phyloP scores from a whole-genome alignment of 306 rosid species.

The Mimosa bimucronata region DNA sequence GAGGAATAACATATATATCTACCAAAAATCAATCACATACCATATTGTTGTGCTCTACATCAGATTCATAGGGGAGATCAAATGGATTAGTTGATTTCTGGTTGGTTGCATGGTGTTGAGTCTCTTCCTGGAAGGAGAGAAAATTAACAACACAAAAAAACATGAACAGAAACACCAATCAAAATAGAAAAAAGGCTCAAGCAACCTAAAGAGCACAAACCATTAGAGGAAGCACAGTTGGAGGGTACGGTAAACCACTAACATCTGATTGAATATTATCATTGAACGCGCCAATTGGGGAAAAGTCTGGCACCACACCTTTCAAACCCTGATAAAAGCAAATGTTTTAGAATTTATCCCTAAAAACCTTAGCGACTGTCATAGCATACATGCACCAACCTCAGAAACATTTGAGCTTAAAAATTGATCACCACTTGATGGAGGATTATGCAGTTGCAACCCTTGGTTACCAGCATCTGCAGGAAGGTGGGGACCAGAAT shows the following conservation, averaged over 20 bases:
- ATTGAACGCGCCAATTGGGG: constrained; percentile 35
- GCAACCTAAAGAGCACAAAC: constrained; percentile 46
- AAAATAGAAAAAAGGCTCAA: constrained; percentile 35
- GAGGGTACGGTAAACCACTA: constrained; percentile 39
- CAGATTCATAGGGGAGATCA: constrained; percentile 63
- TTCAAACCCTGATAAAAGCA: constrained; percentile 46
- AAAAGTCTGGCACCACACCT: constrained; percentile 39
- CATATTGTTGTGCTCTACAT: constrained; percentile 56
- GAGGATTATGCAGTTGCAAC: constrained; percentile 40
- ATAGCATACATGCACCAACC: constrained; percentile 50
- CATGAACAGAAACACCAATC: constrained; percentile 7
- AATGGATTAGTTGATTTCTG: constrained; percentile 67
- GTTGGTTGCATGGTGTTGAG: constrained; percentile 38
- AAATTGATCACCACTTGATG: constrained; percentile 46
- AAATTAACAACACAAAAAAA: constrained; percentile 19
- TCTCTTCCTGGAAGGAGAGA: constrained; percentile 57
- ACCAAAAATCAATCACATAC: constrained; percentile 42
- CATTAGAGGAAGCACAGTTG: constrained; percentile 43
- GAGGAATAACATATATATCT: background rate
- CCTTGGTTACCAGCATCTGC: constrained; percentile 44
- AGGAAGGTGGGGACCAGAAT: constrained; percentile 47
- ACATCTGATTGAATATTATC: constrained; percentile 37
- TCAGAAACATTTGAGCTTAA: constrained; percentile 48
- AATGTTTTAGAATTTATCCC: constrained; percentile 12
- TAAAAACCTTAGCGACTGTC: constrained; percentile 10